A percentile compares a stretch with the other conserved stretches of the same genome.
Evolutionary conservation across 805 yeast species (phyloP).

Genomic region (Clavispora vitiphila): DNA sequence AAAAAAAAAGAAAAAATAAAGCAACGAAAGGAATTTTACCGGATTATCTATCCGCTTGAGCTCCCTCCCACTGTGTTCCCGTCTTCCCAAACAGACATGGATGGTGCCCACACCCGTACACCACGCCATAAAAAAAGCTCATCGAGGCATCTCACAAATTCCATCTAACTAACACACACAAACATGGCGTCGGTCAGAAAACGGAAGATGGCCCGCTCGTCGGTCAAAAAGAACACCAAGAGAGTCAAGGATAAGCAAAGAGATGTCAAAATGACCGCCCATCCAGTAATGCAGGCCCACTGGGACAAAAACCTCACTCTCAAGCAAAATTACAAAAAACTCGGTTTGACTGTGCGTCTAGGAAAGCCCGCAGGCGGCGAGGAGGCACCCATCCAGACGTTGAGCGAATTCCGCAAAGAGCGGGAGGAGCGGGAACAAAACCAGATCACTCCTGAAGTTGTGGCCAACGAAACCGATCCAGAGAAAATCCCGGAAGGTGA

Average conservation of each 20-base stretch:
- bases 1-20: too few relatives aligned
- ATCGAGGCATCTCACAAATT: not conserved
- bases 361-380: constrained; percentile 69
- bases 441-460: constrained; percentile 34
- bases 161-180: not conserved
- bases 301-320: constrained; percentile 86
- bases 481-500: constrained; percentile 68
- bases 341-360: constrained; percentile 70
- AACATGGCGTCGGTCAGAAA: constrained; percentile 72
- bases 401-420: constrained; percentile 30
- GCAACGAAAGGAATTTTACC: too few relatives aligned
- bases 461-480: constrained; percentile 46
- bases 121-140: constrained; percentile 1
- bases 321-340: constrained; percentile 76
- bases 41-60: too few relatives aligned
- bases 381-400: constrained; percentile 51
- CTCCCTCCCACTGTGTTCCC: too few relatives aligned
- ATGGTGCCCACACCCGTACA: constrained; percentile 1
- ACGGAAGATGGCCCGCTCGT: constrained; percentile 75
- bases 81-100: too few relatives aligned
- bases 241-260: constrained; percentile 65
- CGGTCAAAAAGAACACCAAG: constrained; percentile 66
- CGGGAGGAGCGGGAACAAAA: constrained; percentile 17
- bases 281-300: constrained; percentile 79
- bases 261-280: constrained; percentile 59